Evolutionary conservation across 352 stramenopile species (phyloP).

Genomic region (Phytopythium litorale): DNA sequence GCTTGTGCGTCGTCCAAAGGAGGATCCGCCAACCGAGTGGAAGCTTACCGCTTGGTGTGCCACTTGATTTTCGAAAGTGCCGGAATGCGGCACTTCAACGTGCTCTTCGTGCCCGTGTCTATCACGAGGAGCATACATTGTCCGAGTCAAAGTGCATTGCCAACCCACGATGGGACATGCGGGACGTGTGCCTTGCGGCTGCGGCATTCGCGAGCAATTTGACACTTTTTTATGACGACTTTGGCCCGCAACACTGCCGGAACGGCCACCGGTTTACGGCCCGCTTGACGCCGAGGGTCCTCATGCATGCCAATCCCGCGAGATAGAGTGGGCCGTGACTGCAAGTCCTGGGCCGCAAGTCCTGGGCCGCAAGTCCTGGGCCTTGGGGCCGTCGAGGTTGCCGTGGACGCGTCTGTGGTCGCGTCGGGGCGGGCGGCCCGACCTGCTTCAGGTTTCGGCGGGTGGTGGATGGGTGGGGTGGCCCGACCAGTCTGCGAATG

Average conservation of each 20-base stretch:
- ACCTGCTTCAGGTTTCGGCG: too few species aligned
- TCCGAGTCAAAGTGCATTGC: background rate
- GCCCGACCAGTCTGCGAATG: too few species aligned
- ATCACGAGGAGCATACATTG: background rate
- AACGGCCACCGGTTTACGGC: background rate
- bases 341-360: too few species aligned
- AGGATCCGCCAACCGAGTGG: too few species aligned
- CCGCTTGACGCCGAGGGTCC: background rate
- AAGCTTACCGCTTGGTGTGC: too few species aligned
- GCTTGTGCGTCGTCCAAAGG: too few species aligned
- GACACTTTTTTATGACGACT: background rate
- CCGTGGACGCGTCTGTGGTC: too few species aligned
- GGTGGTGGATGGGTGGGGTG: too few species aligned
- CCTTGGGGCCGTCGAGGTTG: too few species aligned
- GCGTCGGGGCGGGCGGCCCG: too few species aligned
- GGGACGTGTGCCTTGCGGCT: background rate
- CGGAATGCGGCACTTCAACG: background rate
- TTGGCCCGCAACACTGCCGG: background rate
- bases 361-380: too few species aligned
- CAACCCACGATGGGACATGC: background rate
- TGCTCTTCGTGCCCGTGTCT: background rate
- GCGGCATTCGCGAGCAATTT: too few species aligned
- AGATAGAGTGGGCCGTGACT: background rate
- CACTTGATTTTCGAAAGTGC: background rate
- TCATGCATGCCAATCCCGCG: background rate